Conservation (phyloP, 805 yeast genomes). For the Kurtzmaniella cleridarum region DNA sequence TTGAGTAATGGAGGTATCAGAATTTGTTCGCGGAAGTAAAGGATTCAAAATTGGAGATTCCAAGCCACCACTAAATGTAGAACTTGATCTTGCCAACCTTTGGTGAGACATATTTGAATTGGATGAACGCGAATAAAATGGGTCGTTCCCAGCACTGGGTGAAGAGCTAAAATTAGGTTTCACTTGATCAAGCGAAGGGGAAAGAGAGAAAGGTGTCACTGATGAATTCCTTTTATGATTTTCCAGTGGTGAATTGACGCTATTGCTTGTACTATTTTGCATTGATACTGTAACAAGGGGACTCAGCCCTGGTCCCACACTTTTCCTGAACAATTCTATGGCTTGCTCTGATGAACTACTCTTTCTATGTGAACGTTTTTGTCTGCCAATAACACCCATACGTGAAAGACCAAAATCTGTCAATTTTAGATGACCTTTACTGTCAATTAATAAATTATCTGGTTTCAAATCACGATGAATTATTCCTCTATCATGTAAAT, state of each 20-base stretch:
- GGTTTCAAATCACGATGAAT: constrained; percentile 96
- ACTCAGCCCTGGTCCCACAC: constrained; percentile 18
- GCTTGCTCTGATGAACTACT: constrained; percentile 40
- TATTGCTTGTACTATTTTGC: constrained; percentile 4
- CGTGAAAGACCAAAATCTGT: constrained; percentile 94
- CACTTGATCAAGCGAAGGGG: constrained; percentile 32
- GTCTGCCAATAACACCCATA: constrained; percentile 84
- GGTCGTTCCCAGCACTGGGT: constrained; percentile 4
- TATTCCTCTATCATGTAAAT: constrained; percentile 81
- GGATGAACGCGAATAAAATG: constrained; percentile 5
- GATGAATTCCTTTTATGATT: constrained; percentile 33
- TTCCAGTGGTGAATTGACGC: constrained; percentile 18
- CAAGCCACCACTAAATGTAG: constrained; percentile 21
- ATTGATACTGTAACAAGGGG: constrained; percentile 17
- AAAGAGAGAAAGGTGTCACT: constrained; percentile 40
- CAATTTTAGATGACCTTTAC: constrained; percentile 81
- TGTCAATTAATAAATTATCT: constrained; percentile 83
- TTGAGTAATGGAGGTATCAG: constrained; percentile 54
- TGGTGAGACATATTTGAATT: constrained; percentile 9
- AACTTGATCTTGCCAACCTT: constrained; percentile 6
- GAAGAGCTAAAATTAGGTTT: constrained; percentile 9
- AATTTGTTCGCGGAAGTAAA: constrained; percentile 40
- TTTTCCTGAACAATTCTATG: constrained; percentile 34
- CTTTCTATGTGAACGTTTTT: constrained; percentile 40
- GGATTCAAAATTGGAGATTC: constrained; percentile 50